Conservation (phyloP, 2,329 filamentous ascomycete genomes). For the Cladophialophora chaetospira region DNA sequence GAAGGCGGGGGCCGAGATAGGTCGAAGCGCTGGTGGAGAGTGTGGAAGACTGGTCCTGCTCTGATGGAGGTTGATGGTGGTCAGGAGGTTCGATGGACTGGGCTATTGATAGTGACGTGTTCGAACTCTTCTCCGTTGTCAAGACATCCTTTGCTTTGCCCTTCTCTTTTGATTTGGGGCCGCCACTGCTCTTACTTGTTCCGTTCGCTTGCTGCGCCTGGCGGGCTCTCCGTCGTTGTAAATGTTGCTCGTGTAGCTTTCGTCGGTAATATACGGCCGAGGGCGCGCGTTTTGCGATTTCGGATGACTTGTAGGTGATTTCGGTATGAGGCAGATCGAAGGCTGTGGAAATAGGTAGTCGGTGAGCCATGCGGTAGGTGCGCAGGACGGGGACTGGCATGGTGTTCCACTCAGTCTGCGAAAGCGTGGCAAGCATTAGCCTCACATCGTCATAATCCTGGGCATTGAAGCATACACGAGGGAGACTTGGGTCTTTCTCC, state of each 20-base stretch:
- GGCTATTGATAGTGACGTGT: slow-evolving; percentile 16
- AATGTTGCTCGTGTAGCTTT: slow-evolving; percentile 28
- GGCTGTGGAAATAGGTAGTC: slow-evolving; percentile 47
- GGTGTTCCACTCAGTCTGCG: slow-evolving; percentile 28
- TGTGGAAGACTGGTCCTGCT: slow-evolving; percentile 10
- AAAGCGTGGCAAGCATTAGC: neutral
- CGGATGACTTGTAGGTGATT: slow-evolving; percentile 47
- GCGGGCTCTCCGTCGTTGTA: slow-evolving; percentile 23
- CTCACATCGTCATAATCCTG: neutral
- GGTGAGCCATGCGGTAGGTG: slow-evolving; percentile 52
- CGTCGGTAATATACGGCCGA: slow-evolving; percentile 46
- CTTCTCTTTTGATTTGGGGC: slow-evolving; percentile 22
- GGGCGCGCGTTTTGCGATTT: slow-evolving; percentile 48
- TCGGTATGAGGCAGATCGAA: slow-evolving; percentile 50
- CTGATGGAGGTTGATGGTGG: slow-evolving; percentile 4
- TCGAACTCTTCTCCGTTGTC: slow-evolving; percentile 4
- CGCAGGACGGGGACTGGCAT: slow-evolving; percentile 40
- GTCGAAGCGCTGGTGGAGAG: slow-evolving; percentile 13
- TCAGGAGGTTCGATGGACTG: slow-evolving; percentile 24
- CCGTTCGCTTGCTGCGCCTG: slow-evolving; percentile 24
- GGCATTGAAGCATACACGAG: slow-evolving; percentile 37
- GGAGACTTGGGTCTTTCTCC: slow-evolving; percentile 32
- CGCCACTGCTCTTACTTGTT: slow-evolving; percentile 1
- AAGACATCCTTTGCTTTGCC: slow-evolving; percentile 12
- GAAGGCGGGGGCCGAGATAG: slow-evolving; percentile 19